Evolutionary conservation across 768 basidiomycete genomes (phyloP), one percentile per base, ranked within the genome.

Genomic region (Leccinum arenicola): DNA sequence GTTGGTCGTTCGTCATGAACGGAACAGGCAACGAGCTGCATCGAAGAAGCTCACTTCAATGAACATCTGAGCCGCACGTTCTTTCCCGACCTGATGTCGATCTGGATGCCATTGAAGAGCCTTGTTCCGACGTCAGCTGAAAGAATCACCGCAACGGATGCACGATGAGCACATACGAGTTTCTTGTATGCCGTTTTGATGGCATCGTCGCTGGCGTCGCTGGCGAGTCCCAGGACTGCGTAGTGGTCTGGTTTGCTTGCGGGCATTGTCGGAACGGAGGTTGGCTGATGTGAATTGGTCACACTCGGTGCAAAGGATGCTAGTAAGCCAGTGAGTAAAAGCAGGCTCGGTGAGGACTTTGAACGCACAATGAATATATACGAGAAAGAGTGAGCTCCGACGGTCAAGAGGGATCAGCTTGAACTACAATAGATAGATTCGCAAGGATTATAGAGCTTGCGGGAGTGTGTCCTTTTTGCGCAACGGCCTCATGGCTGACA

Each of bases 51-150:
- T 57, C 69, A 86, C 87, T 75, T 88, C 79, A 51, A 83, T 76
- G 71, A 88, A 88, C 65, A 76, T 77, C 62, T 78, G 77, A 53
- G 80, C 80, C 17, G 84, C 83, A 50, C 70, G 68, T 57, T 85
- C 81, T 66, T 80, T 83, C 59, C 80, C 77, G 27, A 76, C 70
- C 21, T 70, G 64, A 70, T 85, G 83, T 60, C 84, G 84, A 72
- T 87, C 85, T 61, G 86, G 85, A 63, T 88, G 85, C 84, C 86
- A 88, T 66, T 78, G 79, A 56, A 87, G 73, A 63, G 84, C 85
- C 86, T 82, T 61, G 33, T 38, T 60, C 9, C 31, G 35, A 54
- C 33, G 21, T 65, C 56, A 65, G 62, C 47, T 51, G 51, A 65
- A 59, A 66, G 57, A 73, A 63, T 59, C 50, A 58, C 61, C 54